phyloP scores from a whole-genome alignment of 306 rosid genomes.

The Corylus avellana region DNA sequence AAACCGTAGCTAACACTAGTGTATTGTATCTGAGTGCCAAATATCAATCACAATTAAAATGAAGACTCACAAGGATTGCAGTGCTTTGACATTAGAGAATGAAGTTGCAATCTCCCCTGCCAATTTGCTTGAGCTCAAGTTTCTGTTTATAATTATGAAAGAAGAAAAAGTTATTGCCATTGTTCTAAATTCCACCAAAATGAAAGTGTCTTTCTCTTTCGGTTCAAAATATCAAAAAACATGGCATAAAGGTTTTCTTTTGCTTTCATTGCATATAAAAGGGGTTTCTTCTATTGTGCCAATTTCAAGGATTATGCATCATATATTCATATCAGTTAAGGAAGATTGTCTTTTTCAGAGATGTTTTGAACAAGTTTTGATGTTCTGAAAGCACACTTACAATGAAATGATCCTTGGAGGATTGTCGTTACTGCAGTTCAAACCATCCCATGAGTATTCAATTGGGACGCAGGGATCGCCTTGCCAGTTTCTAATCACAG shows the following conservation, averaged over 20 bases:
- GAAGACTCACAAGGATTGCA: slow-evolving; percentile 29
- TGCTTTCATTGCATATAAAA: no score
- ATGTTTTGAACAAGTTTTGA: not conserved
- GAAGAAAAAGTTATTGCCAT: not conserved
- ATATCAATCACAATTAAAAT: not conserved
- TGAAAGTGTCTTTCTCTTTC: not conserved
- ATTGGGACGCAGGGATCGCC: slow-evolving; percentile 44
- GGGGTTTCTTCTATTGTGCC: no score
- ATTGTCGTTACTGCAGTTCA: slow-evolving; percentile 22
- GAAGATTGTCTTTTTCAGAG: no score
- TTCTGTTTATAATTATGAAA: slow-evolving; percentile 11
- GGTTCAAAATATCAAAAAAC: no score
- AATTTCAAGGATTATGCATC: not conserved
- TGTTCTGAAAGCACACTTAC: not conserved
- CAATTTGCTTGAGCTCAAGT: slow-evolving; percentile 34
- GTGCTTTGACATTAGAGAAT: slow-evolving; percentile 16
- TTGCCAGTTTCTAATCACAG: slow-evolving; percentile 36
- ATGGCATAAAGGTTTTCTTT: no score
- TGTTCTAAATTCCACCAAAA: not conserved
- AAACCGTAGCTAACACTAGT: no score
- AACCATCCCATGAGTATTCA: slow-evolving; percentile 30
- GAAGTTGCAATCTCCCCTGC: slow-evolving; percentile 12
- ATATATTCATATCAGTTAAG: not conserved
- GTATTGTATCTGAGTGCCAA: not conserved
- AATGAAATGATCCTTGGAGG: slow-evolving; percentile 1